phyloP scores from a whole-genome alignment of 495 filamentous ascomycete species.

The Rhypophila decipiens region DNA sequence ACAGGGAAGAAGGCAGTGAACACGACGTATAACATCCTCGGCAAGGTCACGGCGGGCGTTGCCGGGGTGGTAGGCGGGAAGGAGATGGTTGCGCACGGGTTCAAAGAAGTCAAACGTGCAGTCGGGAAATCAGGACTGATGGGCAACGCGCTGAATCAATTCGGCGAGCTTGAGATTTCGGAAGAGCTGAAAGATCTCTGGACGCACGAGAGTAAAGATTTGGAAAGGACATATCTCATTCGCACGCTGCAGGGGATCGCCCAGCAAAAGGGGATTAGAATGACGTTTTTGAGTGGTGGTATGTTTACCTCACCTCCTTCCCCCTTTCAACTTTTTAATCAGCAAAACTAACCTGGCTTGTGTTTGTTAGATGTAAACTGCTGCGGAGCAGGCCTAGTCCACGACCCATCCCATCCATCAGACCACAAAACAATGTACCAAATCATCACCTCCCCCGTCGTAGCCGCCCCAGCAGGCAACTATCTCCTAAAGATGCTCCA shows the following conservation, averaged over 20 bases:
- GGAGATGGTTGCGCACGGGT: constrained; percentile 81
- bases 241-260: constrained; percentile 91
- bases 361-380: constrained; percentile 67
- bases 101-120: constrained; percentile 89
- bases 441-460: constrained; percentile 83
- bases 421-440: constrained; percentile 99
- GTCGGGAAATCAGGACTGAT: constrained; percentile 93
- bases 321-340: not conserved
- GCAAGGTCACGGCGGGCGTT: constrained; percentile 88
- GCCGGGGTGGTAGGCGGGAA: constrained; percentile 94
- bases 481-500: constrained; percentile 91
- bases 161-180: constrained; percentile 92
- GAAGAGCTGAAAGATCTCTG: constrained; percentile 94
- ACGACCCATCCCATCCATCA: constrained; percentile 81
- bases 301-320: constrained; percentile 18
- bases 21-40: constrained; percentile 87
- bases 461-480: constrained; percentile 74
- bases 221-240: constrained; percentile 94
- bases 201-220: constrained; percentile 97
- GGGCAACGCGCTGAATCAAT: constrained; percentile 89
- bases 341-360: constrained; percentile 4
- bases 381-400: constrained; percentile 87
- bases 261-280: constrained; percentile 85
- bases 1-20: constrained; percentile 95
- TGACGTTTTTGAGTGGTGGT: constrained; percentile 91